These are phyloP conservation scores for Lactifluus subvellereus DNA, from an alignment of 768 basidiomycete genomes.

Conservation along the genomic window DNA sequence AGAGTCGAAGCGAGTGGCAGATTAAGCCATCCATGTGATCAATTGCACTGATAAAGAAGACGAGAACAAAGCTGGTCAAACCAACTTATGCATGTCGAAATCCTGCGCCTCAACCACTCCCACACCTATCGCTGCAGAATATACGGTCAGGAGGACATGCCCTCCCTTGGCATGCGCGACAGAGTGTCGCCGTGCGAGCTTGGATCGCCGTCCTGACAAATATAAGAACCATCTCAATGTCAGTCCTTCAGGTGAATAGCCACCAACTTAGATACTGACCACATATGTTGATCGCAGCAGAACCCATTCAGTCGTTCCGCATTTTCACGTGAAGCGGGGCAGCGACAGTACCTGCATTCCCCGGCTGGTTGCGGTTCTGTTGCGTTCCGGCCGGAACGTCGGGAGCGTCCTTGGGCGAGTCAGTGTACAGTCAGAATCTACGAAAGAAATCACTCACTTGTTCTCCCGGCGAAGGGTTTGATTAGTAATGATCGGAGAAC, in stretches of 20 bases:
- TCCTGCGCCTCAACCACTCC: neutral
- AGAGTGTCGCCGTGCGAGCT: neutral
- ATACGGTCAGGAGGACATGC: neutral
- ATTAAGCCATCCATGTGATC: too few relatives aligned
- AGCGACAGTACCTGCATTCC: neutral
- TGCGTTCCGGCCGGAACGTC: too few relatives aligned
- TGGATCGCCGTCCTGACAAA: neutral
- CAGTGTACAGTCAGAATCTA: too few relatives aligned
- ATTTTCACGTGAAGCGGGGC: accelerated
- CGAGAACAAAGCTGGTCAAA: too few relatives aligned
- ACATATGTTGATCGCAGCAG: neutral
- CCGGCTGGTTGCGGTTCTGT: too few relatives aligned
- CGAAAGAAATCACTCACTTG: too few relatives aligned
- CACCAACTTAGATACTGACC: neutral
- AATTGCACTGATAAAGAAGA: too few relatives aligned
- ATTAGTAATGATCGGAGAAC: too few relatives aligned
- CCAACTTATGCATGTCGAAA: neutral
- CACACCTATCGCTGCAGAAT: neutral
- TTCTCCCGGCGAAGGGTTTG: too few relatives aligned
- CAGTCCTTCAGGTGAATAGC: neutral
- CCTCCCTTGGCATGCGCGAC: neutral
- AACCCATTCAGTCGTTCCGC: neutral
- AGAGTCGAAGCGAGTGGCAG: too few relatives aligned
- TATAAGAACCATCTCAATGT: neutral
- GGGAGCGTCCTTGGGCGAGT: too few relatives aligned